Percentiles rank a stretch among this genome's conserved stretches.
phyloP scores from a whole-genome alignment of 805 yeast genomes.

The Saturnispora dispora region DNA sequence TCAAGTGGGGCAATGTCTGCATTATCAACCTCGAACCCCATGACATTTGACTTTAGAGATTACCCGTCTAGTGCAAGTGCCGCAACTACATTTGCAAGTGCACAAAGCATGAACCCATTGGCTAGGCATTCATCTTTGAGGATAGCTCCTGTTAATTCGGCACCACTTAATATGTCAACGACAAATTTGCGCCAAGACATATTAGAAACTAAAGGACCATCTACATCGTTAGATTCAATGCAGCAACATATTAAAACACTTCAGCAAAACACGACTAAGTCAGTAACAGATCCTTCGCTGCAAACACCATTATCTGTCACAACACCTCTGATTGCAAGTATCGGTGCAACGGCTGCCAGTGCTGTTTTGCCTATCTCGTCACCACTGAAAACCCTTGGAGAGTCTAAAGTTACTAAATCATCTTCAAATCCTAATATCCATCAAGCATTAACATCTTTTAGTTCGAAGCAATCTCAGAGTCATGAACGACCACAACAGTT shows the following conservation, averaged over 20 bases:
- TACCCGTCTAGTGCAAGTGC: conserved; percentile 6
- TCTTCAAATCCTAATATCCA: background rate
- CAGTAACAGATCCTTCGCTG: background rate
- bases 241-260: conserved; percentile 21
- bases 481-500: background rate
- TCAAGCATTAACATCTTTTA: background rate
- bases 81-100: conserved; percentile 1
- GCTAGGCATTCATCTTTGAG: conserved; percentile 2
- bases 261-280: conserved; percentile 11
- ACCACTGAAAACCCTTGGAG: conserved; percentile 17
- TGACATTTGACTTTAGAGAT: background rate
- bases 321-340: conserved; percentile 29
- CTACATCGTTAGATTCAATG: conserved; percentile 9
- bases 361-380: conserved; percentile 27
- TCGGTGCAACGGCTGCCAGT: conserved; percentile 29
- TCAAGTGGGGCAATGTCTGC: conserved; percentile 13
- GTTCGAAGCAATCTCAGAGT: background rate
- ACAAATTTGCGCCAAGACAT: conserved; percentile 9
- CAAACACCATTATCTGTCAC: conserved; percentile 22
- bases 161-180: background rate
- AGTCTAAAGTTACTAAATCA: background rate
- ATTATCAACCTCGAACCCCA: background rate
- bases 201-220: conserved; percentile 10
- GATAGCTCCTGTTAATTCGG: background rate
- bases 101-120: conserved; percentile 4